These are phyloP conservation scores for Ophiognomonia clavigignenti-juglandacearum DNA, from an alignment of 2,329 filamentous ascomycete species.

Conservation along the genomic window DNA sequence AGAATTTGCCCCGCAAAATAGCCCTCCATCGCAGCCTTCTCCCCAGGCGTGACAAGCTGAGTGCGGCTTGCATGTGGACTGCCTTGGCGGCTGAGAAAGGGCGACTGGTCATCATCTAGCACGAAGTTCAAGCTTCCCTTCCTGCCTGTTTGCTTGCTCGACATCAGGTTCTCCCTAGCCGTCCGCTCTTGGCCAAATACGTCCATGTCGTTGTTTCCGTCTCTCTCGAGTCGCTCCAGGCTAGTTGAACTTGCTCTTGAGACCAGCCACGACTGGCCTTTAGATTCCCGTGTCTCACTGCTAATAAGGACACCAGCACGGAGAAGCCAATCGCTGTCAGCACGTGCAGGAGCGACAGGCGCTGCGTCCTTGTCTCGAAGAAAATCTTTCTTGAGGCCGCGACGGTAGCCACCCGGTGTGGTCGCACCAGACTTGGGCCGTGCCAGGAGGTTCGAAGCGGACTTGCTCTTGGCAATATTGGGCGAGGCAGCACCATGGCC, in stretches of 20 bases:
- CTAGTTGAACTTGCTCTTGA: conserved; percentile 61
- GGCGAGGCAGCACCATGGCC: conserved; percentile 24
- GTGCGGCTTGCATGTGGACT: conserved; percentile 40
- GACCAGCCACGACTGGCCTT: conserved; percentile 66
- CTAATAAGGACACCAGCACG: conserved; percentile 59
- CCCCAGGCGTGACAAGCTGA: conserved; percentile 40
- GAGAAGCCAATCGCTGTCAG: conserved; percentile 61
- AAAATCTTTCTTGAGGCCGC: conserved; percentile 24
- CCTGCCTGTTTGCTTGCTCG: conserved; percentile 43
- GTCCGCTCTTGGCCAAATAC: conserved; percentile 29
- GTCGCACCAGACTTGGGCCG: conserved; percentile 16
- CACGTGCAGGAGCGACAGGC: conserved; percentile 28
- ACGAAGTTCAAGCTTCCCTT: conserved; percentile 37
- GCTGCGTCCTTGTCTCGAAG: background rate
- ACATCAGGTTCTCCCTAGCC: conserved; percentile 28
- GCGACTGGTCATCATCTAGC: conserved; percentile 30
- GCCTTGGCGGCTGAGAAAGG: conserved; percentile 40
- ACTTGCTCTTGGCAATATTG: conserved; percentile 56
- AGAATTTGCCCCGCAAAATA: conserved; percentile 29
- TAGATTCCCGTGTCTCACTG: conserved; percentile 59
- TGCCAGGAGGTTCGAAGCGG: conserved; percentile 48
- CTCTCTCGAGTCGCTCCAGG: conserved; percentile 45
- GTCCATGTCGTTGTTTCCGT: conserved; percentile 23
- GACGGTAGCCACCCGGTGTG: conserved; percentile 17
- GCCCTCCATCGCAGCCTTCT: conserved; percentile 30